phyloP scores from a whole-genome alignment of 176 grass and related monocot species.

The Puccinellia tenuiflora region DNA sequence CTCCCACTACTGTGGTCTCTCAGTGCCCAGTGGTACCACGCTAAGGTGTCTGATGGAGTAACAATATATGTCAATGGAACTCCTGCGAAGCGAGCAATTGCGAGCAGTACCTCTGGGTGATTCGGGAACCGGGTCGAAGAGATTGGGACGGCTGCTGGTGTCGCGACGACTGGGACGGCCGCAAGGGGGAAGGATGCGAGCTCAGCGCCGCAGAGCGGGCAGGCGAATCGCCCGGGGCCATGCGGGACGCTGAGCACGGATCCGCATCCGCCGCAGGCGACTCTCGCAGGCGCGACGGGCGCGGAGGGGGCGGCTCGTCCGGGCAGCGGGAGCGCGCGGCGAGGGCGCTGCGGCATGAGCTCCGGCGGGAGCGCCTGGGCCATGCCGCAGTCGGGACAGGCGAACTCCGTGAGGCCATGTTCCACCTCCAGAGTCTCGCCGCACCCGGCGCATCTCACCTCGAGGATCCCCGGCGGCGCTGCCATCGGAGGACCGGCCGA shows the following conservation, averaged over 20 bases:
- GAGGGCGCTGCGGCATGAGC: slow-evolving; percentile 44
- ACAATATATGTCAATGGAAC: not conserved
- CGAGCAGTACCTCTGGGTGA: not conserved
- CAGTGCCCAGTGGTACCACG: not conserved
- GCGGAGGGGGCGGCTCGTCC: not conserved
- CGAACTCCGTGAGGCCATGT: slow-evolving; percentile 44
- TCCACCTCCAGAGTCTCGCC: slow-evolving; percentile 67
- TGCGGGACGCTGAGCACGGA: slow-evolving; percentile 40
- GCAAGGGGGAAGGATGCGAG: slow-evolving; percentile 1
- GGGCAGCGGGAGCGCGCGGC: slow-evolving; percentile 44
- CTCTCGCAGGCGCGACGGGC: not conserved
- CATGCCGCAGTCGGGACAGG: slow-evolving; percentile 51
- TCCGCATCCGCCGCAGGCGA: slow-evolving; percentile 31
- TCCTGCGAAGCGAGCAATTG: not conserved
- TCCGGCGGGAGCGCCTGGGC: slow-evolving; percentile 59
- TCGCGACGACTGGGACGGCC: not conserved
- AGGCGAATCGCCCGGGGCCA: slow-evolving; percentile 27
- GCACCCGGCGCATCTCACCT: slow-evolving; percentile 55
- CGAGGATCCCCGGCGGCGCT: slow-evolving; percentile 27
- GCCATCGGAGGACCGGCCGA: not conserved
- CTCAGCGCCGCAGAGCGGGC: slow-evolving; percentile 37
- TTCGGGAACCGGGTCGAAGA: not conserved
- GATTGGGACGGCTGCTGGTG: slow-evolving; percentile 37
- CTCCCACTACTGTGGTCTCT: not conserved
- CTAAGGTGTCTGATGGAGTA: not conserved